Evolutionary conservation across 1,284 basidiomycete genomes (phyloP), one percentile per base, ranked within the genome.

Genomic region (Xerocomus tenax): DNA sequence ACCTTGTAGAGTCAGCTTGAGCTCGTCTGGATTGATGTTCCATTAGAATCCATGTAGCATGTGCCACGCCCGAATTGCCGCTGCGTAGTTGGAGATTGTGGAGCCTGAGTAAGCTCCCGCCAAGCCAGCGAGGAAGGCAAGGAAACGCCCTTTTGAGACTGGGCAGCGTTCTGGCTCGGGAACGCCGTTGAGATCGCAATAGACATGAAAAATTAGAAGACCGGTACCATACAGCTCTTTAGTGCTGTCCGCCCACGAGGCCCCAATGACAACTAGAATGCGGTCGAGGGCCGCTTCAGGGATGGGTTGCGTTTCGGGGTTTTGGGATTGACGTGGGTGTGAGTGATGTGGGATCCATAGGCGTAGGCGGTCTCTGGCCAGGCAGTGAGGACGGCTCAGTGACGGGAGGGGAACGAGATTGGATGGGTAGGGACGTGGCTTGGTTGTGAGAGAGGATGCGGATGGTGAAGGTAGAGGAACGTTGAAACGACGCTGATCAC

Each of bases 41-140:
- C 69, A 73, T 0, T n/a, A 7, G 0, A 58, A 26, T 0, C 68
- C 56, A 42, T 74, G 71, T 0, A 74, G 36, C 0, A 65, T 55
- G 47, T 74, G 71, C 71, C 71, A 72, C 0, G 70, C 70, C 0
- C 55, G 47, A 0, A 75, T 28, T 0, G 57, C 66, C 0, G 52
- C 59, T 0, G 62, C 8, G 23, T 67, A 73, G 48, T 71, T 71
- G 0, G 47, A 29, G 0, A 71, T 6, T 0, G 63, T 41, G 0
- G 38, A 42, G 0, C 62, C 57, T 0, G 62, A 51, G 26, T 69
- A 68, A 0, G 55, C 13, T 0, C 65, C 67, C 0, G 61, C 53
- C 0, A 55, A 51, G 8, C 48, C 54, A 0, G 63, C 36, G 0
- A 69, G 1, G 47, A 65, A 68, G 0, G 57, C 12, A 0, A 48